A percentile compares a stretch with the other conserved stretches of the same genome.
Conservation (phyloP, 225 moss, liverwort and hornwort genomes). For the Marchantia paleacea region DNA sequence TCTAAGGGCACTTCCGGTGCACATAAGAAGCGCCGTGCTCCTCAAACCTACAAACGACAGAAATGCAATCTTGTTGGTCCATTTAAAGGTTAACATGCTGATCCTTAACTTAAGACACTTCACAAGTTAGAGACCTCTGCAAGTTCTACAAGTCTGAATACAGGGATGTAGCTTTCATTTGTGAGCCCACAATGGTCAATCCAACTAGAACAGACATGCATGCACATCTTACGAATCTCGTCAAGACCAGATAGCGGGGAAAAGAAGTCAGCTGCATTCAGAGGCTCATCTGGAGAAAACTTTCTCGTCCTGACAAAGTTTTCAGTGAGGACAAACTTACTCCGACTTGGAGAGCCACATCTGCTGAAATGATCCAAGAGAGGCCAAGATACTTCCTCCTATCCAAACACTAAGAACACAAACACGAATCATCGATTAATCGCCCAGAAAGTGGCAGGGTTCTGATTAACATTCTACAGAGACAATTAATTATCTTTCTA, state of each 20-base stretch:
- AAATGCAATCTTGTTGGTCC: too few relatives aligned
- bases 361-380: constrained; percentile 90
- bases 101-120: too few relatives aligned
- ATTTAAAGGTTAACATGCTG: too few relatives aligned
- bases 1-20: constrained; percentile 49
- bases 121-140: too few relatives aligned
- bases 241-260: too few relatives aligned
- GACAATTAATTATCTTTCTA: too few relatives aligned
- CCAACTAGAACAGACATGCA: too few relatives aligned
- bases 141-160: too few relatives aligned
- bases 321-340: constrained; percentile 33
- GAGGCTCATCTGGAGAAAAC: neutral
- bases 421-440: neutral
- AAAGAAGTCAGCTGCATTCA: too few relatives aligned
- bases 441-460: neutral
- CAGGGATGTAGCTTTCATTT: too few relatives aligned
- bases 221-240: neutral
- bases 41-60: constrained; percentile 26
- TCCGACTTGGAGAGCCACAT: constrained; percentile 99
- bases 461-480: too few relatives aligned
- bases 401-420: constrained; percentile 72
- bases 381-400: constrained; percentile 92
- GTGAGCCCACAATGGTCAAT: too few relatives aligned
- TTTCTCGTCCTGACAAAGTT: neutral
- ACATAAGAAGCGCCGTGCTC: constrained; percentile 52